Evolutionary conservation across 768 basidiomycete species (phyloP), one percentile per base, ranked within the genome.

Genomic region (Pleurotus eryngii): DNA sequence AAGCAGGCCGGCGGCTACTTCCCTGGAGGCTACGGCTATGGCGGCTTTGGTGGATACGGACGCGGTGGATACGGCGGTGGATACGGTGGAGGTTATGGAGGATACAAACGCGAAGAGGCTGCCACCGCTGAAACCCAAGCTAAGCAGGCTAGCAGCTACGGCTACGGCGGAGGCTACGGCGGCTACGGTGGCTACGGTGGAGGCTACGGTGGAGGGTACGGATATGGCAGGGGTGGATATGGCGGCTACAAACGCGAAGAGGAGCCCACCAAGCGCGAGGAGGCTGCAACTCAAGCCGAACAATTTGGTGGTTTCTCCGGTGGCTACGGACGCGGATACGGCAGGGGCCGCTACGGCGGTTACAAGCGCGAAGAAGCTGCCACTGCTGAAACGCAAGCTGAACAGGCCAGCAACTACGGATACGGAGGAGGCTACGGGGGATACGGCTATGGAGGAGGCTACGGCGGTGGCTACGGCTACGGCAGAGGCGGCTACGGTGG

Each of bases 301-400:
- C 46, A 48, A 15, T 15, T 24, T 12, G 46, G 46, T 2, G 46
- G 46, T 8, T 17, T 15, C 24, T 20, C 14, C 14, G 46, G 46
- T 5, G 46, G 46, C 3, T 48, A 48, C 46, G 46, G 46, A 1
- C 18, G 46, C 3, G 46, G 46, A 17, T 30, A 30, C 11, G 51
- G 51, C 26, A 5, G 51, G 20, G 51, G 39, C 7, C 27, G 49
- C 30, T 53, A 53, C 24, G 46, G 46, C 2, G 18, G 22, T 18
- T 53, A 53, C 20, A 53, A 53, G 38, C 51, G 51, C 51, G 51
- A 53, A 22, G 51, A 53, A 17, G 51, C 51, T 40, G 51, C 51
- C 12, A 53, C 51, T 14, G 26, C 24, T 15, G 49, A 50, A 26
- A 37, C 24, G 12, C 51, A 53, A 22, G 51, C 35, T 2, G 38